A percentile compares a stretch with the other conserved stretches of the same genome.
Conservation (phyloP, 2,329 filamentous ascomycete species). For the Aspergillus puulaauensis region DNA sequence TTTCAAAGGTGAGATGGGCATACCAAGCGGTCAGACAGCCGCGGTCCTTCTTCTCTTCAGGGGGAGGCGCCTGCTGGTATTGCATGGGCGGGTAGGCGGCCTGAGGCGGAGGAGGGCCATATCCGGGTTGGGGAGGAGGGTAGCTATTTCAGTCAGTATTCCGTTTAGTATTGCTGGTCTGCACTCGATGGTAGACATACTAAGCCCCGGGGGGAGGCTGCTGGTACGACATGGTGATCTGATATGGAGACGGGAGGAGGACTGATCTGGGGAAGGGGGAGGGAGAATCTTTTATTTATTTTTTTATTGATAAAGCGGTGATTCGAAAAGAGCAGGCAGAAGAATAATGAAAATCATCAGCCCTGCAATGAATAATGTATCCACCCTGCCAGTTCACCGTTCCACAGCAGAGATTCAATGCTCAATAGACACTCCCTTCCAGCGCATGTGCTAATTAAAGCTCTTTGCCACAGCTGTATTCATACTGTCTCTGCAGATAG, state of each 20-base stretch:
- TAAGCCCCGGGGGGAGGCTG: conserved; percentile 11
- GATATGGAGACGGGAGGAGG: neutral
- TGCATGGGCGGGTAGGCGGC: conserved; percentile 17
- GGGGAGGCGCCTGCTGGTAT: conserved; percentile 18
- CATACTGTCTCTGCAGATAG: too few species aligned
- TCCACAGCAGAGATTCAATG: neutral
- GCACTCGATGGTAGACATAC: neutral
- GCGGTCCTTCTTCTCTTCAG: conserved; percentile 17
- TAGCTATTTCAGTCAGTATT: conserved; percentile 7
- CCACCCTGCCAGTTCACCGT: neutral
- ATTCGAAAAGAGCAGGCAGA: conserved; percentile 4
- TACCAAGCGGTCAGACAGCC: conserved; percentile 20
- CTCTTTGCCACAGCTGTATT: too few species aligned
- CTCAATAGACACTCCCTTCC: neutral
- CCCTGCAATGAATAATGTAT: conserved; percentile 15
- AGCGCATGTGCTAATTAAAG: too few species aligned
- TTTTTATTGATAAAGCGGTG: too few species aligned
- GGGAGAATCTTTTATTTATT: neutral
- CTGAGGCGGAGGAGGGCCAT: conserved; percentile 10
- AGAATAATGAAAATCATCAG: conserved; percentile 17
- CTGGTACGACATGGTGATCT: neutral
- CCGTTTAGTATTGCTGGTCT: too few species aligned
- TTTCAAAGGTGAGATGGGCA: neutral
- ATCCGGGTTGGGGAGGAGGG: conserved; percentile 11
- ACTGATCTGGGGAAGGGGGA: neutral